Evolutionary conservation across 768 basidiomycete species (phyloP).

Genomic region (Termitomyces sp.): DNA sequence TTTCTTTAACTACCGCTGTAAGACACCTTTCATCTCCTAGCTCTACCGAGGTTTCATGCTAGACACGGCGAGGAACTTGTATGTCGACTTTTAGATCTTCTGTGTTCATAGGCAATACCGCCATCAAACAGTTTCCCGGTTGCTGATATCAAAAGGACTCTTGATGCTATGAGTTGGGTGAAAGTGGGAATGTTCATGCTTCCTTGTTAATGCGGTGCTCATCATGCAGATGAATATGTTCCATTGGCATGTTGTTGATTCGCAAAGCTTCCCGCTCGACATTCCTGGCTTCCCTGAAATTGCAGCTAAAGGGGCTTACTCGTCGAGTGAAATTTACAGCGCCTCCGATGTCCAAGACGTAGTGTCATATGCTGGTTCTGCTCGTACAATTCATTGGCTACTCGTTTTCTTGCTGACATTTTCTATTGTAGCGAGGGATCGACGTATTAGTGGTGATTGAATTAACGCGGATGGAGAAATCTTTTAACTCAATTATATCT

Average conservation of each 20-base stretch:
- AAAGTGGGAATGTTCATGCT: slow-evolving; percentile 42
- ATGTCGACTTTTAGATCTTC: slow-evolving; percentile 17
- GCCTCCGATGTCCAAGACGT: slow-evolving; percentile 50
- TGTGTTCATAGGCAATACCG: background rate
- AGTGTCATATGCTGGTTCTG: slow-evolving; percentile 58
- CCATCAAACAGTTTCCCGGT: slow-evolving; percentile 46
- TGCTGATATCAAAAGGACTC: slow-evolving; percentile 55
- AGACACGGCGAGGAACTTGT: slow-evolving; percentile 78
- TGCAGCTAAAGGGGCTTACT: slow-evolving; percentile 53
- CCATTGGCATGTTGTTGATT: slow-evolving; percentile 82
- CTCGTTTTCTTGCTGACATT: slow-evolving; percentile 7
- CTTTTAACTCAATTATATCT: slow-evolving; percentile 24
- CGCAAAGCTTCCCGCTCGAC: slow-evolving; percentile 71
- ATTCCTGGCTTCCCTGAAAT: slow-evolving; percentile 29
- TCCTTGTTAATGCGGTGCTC: slow-evolving; percentile 43
- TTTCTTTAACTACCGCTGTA: background rate
- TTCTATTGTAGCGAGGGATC: slow-evolving; percentile 50
- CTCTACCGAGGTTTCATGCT: slow-evolving; percentile 76
- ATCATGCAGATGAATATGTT: slow-evolving; percentile 62
- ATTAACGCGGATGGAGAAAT: slow-evolving; percentile 5
- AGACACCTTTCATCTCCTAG: slow-evolving; percentile 22
- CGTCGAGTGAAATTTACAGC: slow-evolving; percentile 44
- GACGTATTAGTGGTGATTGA: slow-evolving; percentile 53
- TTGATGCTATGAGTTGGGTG: slow-evolving; percentile 74
- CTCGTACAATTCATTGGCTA: slow-evolving; percentile 26